Conservation (phyloP, 2,329 filamentous ascomycete species). For the Monosporascus sp. region DNA sequence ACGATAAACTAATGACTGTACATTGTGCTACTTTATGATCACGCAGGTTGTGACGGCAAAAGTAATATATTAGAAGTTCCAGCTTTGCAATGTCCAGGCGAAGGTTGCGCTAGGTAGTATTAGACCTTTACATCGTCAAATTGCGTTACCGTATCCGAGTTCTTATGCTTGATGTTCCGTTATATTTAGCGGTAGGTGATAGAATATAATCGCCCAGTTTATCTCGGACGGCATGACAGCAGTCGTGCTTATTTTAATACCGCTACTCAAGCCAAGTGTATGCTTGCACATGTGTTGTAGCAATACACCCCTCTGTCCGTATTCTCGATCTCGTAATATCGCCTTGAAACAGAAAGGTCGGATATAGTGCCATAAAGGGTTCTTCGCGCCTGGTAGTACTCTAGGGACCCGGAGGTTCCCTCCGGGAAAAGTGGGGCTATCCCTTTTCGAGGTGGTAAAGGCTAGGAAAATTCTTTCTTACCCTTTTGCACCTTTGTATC, state of each 20-base stretch:
- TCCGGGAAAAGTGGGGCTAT: no score
- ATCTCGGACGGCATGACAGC: not conserved
- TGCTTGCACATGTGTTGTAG: not conserved
- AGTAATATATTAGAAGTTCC: slow-evolving; percentile 4
- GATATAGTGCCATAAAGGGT: slow-evolving; percentile 5
- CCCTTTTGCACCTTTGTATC: no score
- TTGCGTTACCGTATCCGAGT: no score
- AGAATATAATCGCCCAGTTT: not conserved
- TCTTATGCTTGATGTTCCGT: not conserved
- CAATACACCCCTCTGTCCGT: not conserved
- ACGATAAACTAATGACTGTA: not conserved
- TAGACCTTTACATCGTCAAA: not conserved
- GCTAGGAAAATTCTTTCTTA: no score
- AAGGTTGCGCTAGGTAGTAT: slow-evolving; percentile 4
- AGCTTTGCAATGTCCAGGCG: not conserved
- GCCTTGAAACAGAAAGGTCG: not conserved
- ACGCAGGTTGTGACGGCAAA: slow-evolving; percentile 1
- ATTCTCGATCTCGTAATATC: not conserved
- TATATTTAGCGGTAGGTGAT: not conserved
- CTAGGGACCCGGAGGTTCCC: no score
- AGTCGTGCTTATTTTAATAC: not conserved
- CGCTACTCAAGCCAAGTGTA: not conserved
- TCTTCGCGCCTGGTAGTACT: not conserved
- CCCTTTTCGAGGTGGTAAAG: no score
- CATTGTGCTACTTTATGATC: not conserved